A percentile compares a stretch with the other conserved stretches of the same genome.
Evolutionary conservation across 78 protist species (phyloP).

Genomic region (Dictyostelium purpureum): DNA sequence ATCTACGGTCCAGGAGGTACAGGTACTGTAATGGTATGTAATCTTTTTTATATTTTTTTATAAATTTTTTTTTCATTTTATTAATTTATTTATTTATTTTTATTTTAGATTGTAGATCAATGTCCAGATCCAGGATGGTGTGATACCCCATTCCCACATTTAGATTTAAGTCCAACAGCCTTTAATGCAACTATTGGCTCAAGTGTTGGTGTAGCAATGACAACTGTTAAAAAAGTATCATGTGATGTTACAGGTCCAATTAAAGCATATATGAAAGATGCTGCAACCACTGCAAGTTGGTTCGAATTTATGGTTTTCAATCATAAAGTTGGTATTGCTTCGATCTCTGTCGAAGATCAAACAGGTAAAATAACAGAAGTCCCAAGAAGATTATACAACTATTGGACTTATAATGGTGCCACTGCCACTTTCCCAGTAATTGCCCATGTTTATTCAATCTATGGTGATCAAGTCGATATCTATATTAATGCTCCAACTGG

Average conservation of each 20-base stretch:
- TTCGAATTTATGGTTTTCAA: slow-evolving; percentile 64
- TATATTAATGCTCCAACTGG: not conserved
- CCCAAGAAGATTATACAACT: slow-evolving; percentile 38
- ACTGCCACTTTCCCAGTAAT: slow-evolving; percentile 40
- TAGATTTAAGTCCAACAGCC: slow-evolving; percentile 53
- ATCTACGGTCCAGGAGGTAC: slow-evolving; percentile 58
- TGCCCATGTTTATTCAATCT: slow-evolving; percentile 26
- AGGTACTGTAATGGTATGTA: slow-evolving; percentile 26
- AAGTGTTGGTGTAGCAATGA: slow-evolving; percentile 59
- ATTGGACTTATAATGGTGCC: slow-evolving; percentile 39
- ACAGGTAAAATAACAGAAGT: not conserved
- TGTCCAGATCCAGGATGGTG: slow-evolving; percentile 84
- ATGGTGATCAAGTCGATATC: slow-evolving; percentile 53
- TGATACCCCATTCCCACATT: slow-evolving; percentile 78
- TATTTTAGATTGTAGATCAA: slow-evolving; percentile 69
- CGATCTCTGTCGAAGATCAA: slow-evolving; percentile 12
- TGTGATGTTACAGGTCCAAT: slow-evolving; percentile 57
- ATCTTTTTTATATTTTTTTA: not conserved
- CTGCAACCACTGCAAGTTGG: slow-evolving; percentile 37
- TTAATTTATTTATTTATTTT: not conserved
- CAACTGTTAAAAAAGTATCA: slow-evolving; percentile 47
- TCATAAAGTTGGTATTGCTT: slow-evolving; percentile 56
- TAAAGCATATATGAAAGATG: slow-evolving; percentile 57
- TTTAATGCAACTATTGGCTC: not conserved
- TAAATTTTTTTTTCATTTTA: not conserved